Evolutionary conservation across 2,329 filamentous ascomycete species (phyloP).

Genomic region (Akanthomyces dipterigenus): DNA sequence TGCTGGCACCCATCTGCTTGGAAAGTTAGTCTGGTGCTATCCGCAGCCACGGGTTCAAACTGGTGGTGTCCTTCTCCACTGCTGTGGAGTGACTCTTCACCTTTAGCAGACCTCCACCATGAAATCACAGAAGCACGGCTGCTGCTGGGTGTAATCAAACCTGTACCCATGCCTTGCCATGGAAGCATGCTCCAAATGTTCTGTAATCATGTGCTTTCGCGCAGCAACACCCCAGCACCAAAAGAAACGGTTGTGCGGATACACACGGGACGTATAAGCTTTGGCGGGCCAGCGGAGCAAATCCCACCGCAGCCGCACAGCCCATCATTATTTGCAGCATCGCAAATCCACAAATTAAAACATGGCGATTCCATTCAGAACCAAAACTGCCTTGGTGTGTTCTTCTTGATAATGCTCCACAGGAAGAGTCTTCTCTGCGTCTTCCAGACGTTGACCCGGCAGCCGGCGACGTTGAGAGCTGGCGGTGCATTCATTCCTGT

Average conservation of each 20-base stretch:
- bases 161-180: slow-evolving; percentile 1
- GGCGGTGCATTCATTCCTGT: not conserved
- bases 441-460: not conserved
- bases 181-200: not conserved
- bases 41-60: not conserved
- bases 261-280: too few relatives aligned
- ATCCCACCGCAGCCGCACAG: not conserved
- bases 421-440: not conserved
- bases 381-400: not conserved
- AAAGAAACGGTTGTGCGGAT: not conserved
- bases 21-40: not conserved
- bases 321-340: not conserved
- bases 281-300: not conserved
- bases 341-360: not conserved
- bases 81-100: not conserved
- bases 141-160: slow-evolving; percentile 5
- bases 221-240: not conserved
- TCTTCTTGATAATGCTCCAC: not conserved
- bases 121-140: not conserved
- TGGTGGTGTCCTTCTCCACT: not conserved
- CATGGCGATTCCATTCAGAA: not conserved
- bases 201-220: not conserved
- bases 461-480: not conserved
- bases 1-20: not conserved
- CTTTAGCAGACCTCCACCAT: not conserved